These are phyloP conservation scores for Fraxinus americana DNA, from an alignment of 257 asterid species.

Conservation along the genomic window DNA sequence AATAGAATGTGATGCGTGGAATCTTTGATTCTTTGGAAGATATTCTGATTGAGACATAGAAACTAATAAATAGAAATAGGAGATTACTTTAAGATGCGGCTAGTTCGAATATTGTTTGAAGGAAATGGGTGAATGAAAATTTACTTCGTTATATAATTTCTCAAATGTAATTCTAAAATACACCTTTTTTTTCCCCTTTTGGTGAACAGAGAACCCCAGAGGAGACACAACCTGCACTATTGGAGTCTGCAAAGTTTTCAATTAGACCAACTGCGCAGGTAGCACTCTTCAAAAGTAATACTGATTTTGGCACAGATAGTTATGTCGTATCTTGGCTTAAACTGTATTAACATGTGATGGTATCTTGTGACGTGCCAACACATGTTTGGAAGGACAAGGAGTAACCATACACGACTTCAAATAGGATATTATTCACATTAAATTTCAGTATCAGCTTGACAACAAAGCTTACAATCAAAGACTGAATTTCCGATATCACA, in stretches of 20 bases:
- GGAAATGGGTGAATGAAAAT: not conserved
- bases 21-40: not conserved
- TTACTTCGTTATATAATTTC: not conserved
- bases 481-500: not conserved
- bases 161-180: not conserved
- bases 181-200: conserved; percentile 8
- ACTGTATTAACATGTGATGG: not conserved
- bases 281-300: not conserved
- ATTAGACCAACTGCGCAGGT: conserved; percentile 35
- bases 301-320: not conserved
- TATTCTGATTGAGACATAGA: not conserved
- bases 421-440: not conserved
- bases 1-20: not conserved
- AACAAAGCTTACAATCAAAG: not conserved
- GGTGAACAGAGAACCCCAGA: conserved; percentile 35
- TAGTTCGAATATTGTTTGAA: not conserved
- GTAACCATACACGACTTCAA: not conserved
- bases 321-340: not conserved
- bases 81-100: not conserved
- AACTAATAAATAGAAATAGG: not conserved
- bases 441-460: not conserved
- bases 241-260: conserved; percentile 31
- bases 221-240: conserved; percentile 23
- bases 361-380: not conserved
- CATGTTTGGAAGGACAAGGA: not conserved